These are phyloP conservation scores for Ochetophila trinervis DNA, from an alignment of 306 rosid species.

Conservation along the genomic window DNA sequence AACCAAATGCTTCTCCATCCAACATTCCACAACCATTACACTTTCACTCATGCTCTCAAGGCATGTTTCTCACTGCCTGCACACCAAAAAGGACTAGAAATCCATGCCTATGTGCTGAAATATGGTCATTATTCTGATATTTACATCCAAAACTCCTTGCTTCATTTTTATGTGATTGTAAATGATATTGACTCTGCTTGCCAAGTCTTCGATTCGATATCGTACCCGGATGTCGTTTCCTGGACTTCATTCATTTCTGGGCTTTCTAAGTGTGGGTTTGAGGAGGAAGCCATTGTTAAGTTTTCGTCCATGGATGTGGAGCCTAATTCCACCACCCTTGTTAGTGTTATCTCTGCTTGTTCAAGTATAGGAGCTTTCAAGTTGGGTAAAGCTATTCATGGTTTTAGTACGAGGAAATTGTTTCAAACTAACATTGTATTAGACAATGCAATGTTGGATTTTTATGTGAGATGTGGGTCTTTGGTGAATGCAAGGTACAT, in stretches of 20 bases:
- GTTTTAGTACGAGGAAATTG: conserved; percentile 41
- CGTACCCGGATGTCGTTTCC: conserved; percentile 63
- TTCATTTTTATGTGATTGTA: conserved; percentile 48
- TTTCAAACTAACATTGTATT: conserved; percentile 32
- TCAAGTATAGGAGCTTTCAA: conserved; percentile 46
- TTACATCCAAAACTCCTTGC: conserved; percentile 62
- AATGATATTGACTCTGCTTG: conserved; percentile 48
- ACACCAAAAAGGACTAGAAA: conserved; percentile 53
- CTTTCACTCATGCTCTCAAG: conserved; percentile 70
- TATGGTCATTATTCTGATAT: conserved; percentile 54
- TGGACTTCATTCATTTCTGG: conserved; percentile 75
- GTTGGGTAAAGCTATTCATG: conserved; percentile 60
- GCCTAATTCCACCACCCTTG: conserved; percentile 62
- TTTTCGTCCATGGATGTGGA: conserved; percentile 48
- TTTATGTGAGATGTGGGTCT: conserved; percentile 57
- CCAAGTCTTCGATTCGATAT: conserved; percentile 40
- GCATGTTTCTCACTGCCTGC: conserved; percentile 43
- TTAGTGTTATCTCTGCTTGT: conserved; percentile 59
- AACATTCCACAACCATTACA: conserved; percentile 59
- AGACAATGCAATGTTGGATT: conserved; percentile 50
- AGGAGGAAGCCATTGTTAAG: conserved; percentile 48
- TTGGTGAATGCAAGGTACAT: conserved; percentile 42
- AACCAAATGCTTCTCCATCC: conserved; percentile 62
- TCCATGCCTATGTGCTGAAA: conserved; percentile 60
- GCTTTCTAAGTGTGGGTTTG: conserved; percentile 58